Percentiles rank a stretch among this genome's conserved stretches.
Conservation (phyloP, 306 rosid species). For the Malus fusca region DNA sequence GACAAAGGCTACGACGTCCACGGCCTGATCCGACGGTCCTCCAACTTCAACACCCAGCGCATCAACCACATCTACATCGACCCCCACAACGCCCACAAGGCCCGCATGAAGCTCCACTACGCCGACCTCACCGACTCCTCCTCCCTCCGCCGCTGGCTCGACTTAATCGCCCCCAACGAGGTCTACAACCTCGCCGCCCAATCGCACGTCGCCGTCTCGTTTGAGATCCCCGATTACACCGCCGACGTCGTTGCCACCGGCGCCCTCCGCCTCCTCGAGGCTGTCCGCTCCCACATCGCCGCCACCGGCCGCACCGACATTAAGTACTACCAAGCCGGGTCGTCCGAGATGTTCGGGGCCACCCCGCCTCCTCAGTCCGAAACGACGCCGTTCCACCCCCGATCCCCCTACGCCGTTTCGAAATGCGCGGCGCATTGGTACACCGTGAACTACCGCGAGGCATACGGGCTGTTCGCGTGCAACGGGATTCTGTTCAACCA, state of each 20-base stretch:
- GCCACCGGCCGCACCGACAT: slow-evolving; percentile 60
- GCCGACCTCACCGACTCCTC: slow-evolving; percentile 98
- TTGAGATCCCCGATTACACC: slow-evolving; percentile 97
- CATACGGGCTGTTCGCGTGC: slow-evolving; percentile 81
- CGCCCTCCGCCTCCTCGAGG: slow-evolving; percentile 83
- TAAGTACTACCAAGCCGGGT: slow-evolving; percentile 92
- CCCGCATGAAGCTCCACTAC: slow-evolving; percentile 95
- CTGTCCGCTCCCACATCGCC: slow-evolving; percentile 82
- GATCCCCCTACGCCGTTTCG: slow-evolving; percentile 93
- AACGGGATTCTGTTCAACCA: slow-evolving; percentile 92
- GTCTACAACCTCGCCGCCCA: slow-evolving; percentile 98
- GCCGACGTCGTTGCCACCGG: slow-evolving; percentile 98
- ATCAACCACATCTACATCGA: slow-evolving; percentile 98
- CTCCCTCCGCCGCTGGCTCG: slow-evolving; percentile 98
- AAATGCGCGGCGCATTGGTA: slow-evolving; percentile 99
- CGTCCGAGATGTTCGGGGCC: slow-evolving; percentile 91
- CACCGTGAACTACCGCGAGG: slow-evolving; percentile 95
- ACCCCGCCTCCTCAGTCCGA: slow-evolving; percentile 92
- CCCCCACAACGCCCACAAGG: slow-evolving; percentile 96
- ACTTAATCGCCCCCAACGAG: slow-evolving; percentile 79
- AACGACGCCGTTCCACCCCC: slow-evolving; percentile 81
- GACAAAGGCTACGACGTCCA: slow-evolving; percentile 82
- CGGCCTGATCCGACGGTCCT: slow-evolving; percentile 91
- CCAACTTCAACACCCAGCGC: slow-evolving; percentile 93
- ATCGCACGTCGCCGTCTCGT: slow-evolving; percentile 95